A percentile compares a stretch with the other conserved stretches of the same genome.
These are phyloP conservation scores for Puccinia coronata DNA, from an alignment of 1,284 basidiomycete species.

Conservation along the genomic window DNA sequence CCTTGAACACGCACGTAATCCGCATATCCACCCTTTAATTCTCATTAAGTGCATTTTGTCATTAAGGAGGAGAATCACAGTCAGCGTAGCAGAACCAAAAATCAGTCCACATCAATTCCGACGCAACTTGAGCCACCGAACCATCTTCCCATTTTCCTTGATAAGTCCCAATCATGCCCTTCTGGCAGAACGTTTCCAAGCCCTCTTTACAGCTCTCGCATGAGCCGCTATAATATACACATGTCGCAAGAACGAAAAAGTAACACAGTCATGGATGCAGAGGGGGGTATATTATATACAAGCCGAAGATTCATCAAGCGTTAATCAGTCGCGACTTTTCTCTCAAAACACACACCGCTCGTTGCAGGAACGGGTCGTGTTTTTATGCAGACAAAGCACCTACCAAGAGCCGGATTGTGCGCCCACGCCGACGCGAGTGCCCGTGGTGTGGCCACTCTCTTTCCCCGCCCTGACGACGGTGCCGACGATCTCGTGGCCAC, in stretches of 20 bases:
- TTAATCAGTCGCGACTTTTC: too few species aligned
- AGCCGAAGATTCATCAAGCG: too few species aligned
- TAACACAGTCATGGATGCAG: too few species aligned
- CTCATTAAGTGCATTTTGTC: too few species aligned
- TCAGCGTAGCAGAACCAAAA: too few species aligned
- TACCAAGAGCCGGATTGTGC: conserved; percentile 42
- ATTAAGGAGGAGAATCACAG: too few species aligned
- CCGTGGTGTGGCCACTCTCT: conserved; percentile 22
- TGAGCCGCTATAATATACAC: conserved; percentile 34
- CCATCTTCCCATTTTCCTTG: conserved; percentile 43
- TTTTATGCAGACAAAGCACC: too few species aligned
- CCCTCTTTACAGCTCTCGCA: conserved; percentile 33
- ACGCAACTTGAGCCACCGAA: conserved; percentile 24
- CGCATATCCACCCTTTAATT: conserved; percentile 47
- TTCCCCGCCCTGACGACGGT: conserved; percentile 34
- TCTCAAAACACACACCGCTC: too few species aligned
- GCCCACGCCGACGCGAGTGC: conserved; percentile 37
- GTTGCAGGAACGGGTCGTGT: too few species aligned
- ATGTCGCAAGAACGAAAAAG: too few species aligned
- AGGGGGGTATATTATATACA: too few species aligned
- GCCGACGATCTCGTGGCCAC: conserved; percentile 45
- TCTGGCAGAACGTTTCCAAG: conserved; percentile 16
- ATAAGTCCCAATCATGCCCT: conserved; percentile 42
- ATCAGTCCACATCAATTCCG: background rate
- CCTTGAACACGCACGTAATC: conserved; percentile 48